A percentile compares a stretch with the other conserved stretches of the same genome.
phyloP scores from a whole-genome alignment of 176 grass and related monocot species.

The Elaeis guineensis region DNA sequence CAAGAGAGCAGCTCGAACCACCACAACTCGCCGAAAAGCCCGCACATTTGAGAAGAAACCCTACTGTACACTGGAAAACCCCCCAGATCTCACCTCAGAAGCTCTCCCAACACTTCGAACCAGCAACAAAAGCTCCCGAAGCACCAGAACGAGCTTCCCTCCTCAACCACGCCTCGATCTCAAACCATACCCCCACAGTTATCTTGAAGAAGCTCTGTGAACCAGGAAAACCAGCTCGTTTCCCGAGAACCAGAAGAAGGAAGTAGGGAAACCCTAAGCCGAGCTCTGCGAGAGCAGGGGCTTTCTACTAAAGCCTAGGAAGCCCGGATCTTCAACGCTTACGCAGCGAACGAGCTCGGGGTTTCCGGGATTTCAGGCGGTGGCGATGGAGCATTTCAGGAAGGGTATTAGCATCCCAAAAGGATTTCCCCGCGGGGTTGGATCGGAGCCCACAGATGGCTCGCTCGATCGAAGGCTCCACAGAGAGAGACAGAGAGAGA shows the following conservation, averaged over 20 bases:
- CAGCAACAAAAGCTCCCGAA: not conserved
- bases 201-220: not conserved
- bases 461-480: not conserved
- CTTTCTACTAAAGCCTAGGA: not conserved
- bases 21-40: not conserved
- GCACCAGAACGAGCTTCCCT: not conserved
- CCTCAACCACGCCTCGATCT: not conserved
- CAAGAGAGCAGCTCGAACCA: not conserved
- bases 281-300: not conserved
- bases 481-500: not conserved
- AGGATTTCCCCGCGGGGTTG: not conserved
- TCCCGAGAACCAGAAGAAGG: not conserved
- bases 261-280: not conserved
- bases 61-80: no score
- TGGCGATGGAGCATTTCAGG: not conserved
- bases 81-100: conserved; percentile 2
- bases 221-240: not conserved
- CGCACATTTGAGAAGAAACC: not conserved
- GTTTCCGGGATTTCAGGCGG: not conserved
- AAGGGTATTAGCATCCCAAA: not conserved
- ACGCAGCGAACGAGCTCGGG: not conserved
- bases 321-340: not conserved
- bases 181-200: not conserved
- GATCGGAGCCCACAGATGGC: no score
- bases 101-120: not conserved